Evolutionary conservation across 352 stramenopile genomes (phyloP).

Genomic region (Globisporangium barbulae): DNA sequence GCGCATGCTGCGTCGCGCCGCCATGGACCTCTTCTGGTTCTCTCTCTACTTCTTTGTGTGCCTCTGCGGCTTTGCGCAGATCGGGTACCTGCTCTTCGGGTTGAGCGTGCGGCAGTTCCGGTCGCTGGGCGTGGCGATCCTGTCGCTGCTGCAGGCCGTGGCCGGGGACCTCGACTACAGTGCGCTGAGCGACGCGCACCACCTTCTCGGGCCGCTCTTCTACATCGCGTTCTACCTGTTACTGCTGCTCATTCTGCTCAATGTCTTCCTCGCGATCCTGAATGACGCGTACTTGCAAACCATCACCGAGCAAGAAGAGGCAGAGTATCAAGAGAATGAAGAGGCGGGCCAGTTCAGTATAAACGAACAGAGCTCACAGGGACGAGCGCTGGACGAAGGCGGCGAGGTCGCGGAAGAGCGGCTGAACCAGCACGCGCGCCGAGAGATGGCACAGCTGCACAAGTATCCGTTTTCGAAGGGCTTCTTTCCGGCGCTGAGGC

Average conservation of each 20-base stretch:
- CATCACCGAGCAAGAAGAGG: conserved; percentile 60
- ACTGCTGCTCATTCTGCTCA: conserved; percentile 64
- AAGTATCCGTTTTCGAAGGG: conserved; percentile 68
- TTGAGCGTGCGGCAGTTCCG: conserved; percentile 50
- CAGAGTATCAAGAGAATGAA: conserved; percentile 32
- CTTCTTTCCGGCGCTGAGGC: conserved; percentile 20
- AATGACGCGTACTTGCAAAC: conserved; percentile 77
- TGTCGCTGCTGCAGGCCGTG: conserved; percentile 61
- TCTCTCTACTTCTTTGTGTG: conserved; percentile 56
- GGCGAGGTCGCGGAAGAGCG: conserved; percentile 27
- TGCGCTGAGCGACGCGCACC: conserved; percentile 38
- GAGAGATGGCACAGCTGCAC: conserved; percentile 41
- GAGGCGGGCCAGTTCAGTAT: conserved; percentile 13
- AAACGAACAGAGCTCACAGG: conserved; percentile 5
- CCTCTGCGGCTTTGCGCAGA: conserved; percentile 61
- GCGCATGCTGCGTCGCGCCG: conserved; percentile 46
- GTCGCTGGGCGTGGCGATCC: conserved; percentile 42
- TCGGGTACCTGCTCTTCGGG: conserved; percentile 62
- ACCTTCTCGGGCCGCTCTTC: conserved; percentile 54
- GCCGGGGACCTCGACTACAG: conserved; percentile 55
- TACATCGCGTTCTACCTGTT: conserved; percentile 73
- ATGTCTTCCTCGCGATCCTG: conserved; percentile 72
- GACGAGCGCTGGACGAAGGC: neutral
- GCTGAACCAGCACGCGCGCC: conserved; percentile 18
- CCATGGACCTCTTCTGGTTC: conserved; percentile 53